Evolutionary conservation across 345 rosid species (phyloP), one percentile per base, ranked within the genome.

Genomic region (Brassica cretica): DNA sequence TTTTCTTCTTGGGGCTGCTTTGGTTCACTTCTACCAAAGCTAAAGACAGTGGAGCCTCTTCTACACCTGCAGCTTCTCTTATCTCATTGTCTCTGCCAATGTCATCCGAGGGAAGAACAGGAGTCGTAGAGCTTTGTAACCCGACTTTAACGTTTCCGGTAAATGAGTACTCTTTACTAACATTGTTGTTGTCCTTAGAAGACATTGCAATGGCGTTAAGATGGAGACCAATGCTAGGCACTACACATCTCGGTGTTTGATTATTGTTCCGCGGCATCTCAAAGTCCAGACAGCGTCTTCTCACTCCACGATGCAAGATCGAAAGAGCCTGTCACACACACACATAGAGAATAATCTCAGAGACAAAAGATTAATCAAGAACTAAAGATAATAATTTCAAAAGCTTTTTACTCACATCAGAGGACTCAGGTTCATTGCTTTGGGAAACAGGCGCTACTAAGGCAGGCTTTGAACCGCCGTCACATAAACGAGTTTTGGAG

Each of bases 201-300:
- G 84, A 72, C 78, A 84, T 69, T 77, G 97, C 89, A 75, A 95
- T 74, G 51, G 98, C 88, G 77, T 95, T 95, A 70, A 95, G 83
- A 76, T 95, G 99, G 83, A 95, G 87, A 76, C 99, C 99, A 58
- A 95, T 91, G 82, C 93, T 90, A 18, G 98, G 98, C 65, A 95
- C 79, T 71, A 85, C 83, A 82, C 86, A 68, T 64, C 82, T 71
- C 3, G 87, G 3, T 2, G 58, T 66, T 58, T 58, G 63, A 64
- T 71, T 84, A 66, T 19, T 82, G 72, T 84, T 84, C 74, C 87
- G 89, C 19, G 73, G 85, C 85, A 78, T 81, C 84, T 89, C 97
- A 82, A 93, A 95, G 87, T 95, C 97, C n/a, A 95, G 83, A 85
- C 99, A 95, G 21, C 98, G 97, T 82, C 99, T 88, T 79, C 92